phyloP scores from a whole-genome alignment of 2,329 filamentous ascomycete genomes.

The Fusarium sterilihyphosum region DNA sequence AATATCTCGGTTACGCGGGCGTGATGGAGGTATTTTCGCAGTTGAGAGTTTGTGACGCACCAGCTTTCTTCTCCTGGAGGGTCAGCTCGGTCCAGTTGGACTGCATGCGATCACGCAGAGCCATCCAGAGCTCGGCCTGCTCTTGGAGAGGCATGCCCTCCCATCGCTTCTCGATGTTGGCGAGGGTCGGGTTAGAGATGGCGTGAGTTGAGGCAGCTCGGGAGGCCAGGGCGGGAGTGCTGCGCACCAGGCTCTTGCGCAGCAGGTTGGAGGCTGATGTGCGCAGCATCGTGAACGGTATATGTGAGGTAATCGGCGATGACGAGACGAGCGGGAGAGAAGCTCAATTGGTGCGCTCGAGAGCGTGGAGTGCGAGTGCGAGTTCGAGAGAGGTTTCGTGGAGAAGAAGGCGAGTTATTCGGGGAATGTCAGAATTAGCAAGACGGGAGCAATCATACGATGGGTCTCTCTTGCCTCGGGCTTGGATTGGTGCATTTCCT shows the following conservation, averaged over 20 bases:
- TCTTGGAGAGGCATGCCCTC: conserved; percentile 97
- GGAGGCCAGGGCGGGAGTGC: conserved; percentile 58
- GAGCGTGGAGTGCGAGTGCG: conserved; percentile 34
- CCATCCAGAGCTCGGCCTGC: conserved; percentile 99
- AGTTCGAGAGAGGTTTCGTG: conserved; percentile 36
- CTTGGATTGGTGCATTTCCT: conserved; percentile 8
- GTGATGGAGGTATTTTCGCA: conserved; percentile 50
- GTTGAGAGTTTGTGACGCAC: conserved; percentile 67
- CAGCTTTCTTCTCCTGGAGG: conserved; percentile 97
- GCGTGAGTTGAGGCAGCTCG: conserved; percentile 79
- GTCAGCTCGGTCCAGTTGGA: conserved; percentile 95
- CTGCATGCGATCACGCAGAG: conserved; percentile 98
- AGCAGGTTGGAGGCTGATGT: conserved; percentile 62
- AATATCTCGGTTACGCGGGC: conserved; percentile 37
- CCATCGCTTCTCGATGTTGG: conserved; percentile 99
- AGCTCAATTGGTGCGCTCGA: conserved; percentile 50
- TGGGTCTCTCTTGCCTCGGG: conserved; percentile 29
- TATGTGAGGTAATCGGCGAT: conserved; percentile 27
- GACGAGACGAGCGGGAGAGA: conserved; percentile 10
- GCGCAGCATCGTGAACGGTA: conserved; percentile 61
- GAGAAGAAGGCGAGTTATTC: conserved; percentile 41
- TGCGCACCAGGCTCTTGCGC: conserved; percentile 59
- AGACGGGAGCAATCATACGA: conserved; percentile 45
- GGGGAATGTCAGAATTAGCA: conserved; percentile 34
- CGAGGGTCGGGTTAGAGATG: conserved; percentile 96